phyloP scores from a whole-genome alignment of 805 yeast genomes.

The Starmerella davenportii region DNA sequence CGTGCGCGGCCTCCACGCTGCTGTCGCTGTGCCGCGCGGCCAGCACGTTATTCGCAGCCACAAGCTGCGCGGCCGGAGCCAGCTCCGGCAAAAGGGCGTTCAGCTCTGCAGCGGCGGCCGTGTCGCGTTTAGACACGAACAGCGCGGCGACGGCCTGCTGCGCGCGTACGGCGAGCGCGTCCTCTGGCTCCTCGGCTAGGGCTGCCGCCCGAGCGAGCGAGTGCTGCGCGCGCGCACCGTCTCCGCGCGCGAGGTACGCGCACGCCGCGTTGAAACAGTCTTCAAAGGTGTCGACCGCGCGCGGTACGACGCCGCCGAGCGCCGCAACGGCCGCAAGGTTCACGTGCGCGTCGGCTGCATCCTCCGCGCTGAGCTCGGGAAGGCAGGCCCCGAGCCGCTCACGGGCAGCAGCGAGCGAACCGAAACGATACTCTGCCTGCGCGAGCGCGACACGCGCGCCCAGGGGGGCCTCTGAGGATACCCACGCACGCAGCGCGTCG shows the following conservation, averaged over 20 bases:
- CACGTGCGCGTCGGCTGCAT: constrained; percentile 34
- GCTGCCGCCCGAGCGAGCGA: constrained; percentile 31
- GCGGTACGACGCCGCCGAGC: constrained; percentile 8
- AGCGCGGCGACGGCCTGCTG: constrained; percentile 24
- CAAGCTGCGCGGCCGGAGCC: constrained; percentile 20
- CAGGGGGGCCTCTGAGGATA: constrained; percentile 12
- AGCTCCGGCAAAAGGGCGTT: constrained; percentile 14
- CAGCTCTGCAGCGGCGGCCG: constrained; percentile 13
- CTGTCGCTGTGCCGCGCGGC: constrained; percentile 4
- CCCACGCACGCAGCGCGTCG: constrained; percentile 17
- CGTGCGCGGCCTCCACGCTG: constrained; percentile 7
- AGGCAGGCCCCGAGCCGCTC: constrained; percentile 13
- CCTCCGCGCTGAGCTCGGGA: constrained; percentile 30
- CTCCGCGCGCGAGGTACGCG: constrained; percentile 28
- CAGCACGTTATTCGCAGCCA: constrained; percentile 30
- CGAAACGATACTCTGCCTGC: constrained; percentile 35
- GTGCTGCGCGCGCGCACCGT: constrained; percentile 27
- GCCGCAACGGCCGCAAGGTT: constrained; percentile 41
- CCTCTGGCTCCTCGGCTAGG: constrained; percentile 28
- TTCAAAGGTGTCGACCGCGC: constrained; percentile 29
- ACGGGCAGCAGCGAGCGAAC: constrained; percentile 27
- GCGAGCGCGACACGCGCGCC: constrained; percentile 33
- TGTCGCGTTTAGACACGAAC: constrained; percentile 25
- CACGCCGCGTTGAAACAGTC: constrained; percentile 42
- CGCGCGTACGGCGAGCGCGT: constrained; percentile 32